Evolutionary conservation across 73 alveolate species (phyloP).

Genomic region (Paramecium tetraurelia): DNA sequence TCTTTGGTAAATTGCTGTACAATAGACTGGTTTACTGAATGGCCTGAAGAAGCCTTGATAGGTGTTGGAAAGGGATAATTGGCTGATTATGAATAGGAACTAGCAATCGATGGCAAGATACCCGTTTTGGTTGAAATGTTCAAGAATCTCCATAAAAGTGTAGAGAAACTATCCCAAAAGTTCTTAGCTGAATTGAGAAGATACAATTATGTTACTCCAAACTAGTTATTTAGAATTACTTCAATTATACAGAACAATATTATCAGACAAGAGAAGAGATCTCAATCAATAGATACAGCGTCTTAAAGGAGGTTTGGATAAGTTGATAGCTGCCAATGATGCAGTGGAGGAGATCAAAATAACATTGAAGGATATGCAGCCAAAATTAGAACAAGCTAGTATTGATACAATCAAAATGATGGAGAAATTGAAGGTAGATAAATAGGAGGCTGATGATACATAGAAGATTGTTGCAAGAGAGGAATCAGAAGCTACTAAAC

Average conservation of each 20-base stretch:
- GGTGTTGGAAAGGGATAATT: slow-evolving; percentile 85
- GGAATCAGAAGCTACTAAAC: slow-evolving; percentile 95
- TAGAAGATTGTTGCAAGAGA: slow-evolving; percentile 82
- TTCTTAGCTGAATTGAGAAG: slow-evolving; percentile 70
- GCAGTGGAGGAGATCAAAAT: slow-evolving; percentile 92
- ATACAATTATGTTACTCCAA: slow-evolving; percentile 88
- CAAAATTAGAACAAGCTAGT: slow-evolving; percentile 94
- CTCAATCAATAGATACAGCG: slow-evolving; percentile 82
- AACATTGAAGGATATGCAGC: slow-evolving; percentile 93
- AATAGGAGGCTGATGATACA: slow-evolving; percentile 90
- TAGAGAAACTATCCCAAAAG: slow-evolving; percentile 65
- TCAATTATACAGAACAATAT: slow-evolving; percentile 83
- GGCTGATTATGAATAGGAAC: slow-evolving; percentile 71
- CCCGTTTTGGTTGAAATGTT: slow-evolving; percentile 75
- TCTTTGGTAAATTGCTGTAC: slow-evolving; percentile 97
- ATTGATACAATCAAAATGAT: slow-evolving; percentile 92
- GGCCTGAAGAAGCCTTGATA: slow-evolving; percentile 91
- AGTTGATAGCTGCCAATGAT: slow-evolving; percentile 91
- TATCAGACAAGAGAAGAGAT: slow-evolving; percentile 87
- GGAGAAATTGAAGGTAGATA: slow-evolving; percentile 88
- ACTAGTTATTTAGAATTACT: slow-evolving; percentile 92
- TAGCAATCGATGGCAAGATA: slow-evolving; percentile 67
- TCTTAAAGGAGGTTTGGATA: slow-evolving; percentile 91
- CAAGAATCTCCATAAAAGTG: slow-evolving; percentile 76
- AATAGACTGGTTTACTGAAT: slow-evolving; percentile 97